These are phyloP conservation scores for Pterula multifida DNA, from an alignment of 1,284 basidiomycete genomes.

Conservation along the genomic window DNA sequence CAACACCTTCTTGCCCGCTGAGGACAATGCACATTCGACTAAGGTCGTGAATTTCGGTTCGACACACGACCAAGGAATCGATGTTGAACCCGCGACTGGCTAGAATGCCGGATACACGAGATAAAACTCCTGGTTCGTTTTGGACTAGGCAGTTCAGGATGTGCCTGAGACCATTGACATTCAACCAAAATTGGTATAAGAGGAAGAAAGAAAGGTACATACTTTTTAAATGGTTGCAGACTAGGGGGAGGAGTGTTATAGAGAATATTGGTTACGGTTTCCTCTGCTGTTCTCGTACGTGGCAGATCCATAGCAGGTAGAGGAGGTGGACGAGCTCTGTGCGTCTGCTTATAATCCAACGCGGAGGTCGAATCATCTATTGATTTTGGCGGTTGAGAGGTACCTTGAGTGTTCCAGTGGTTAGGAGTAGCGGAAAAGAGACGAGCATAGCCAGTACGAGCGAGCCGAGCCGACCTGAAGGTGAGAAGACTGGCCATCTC, in stretches of 20 bases:
- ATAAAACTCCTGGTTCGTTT: slow-evolving; percentile 98
- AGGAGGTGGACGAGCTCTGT: slow-evolving; percentile 63
- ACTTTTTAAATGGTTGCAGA: slow-evolving; percentile 92
- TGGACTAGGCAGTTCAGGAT: slow-evolving; percentile 97
- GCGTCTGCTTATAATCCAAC: slow-evolving; percentile 81
- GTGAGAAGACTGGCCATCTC: not conserved
- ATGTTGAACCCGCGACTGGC: slow-evolving; percentile 98
- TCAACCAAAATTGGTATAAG: slow-evolving; percentile 7
- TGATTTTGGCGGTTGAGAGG: slow-evolving; percentile 46
- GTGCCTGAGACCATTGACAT: slow-evolving; percentile 44
- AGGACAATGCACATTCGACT: slow-evolving; percentile 98
- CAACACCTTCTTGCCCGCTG: slow-evolving; percentile 92
- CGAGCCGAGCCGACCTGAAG: not conserved
- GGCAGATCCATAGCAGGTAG: slow-evolving; percentile 68
- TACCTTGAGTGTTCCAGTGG: slow-evolving; percentile 18
- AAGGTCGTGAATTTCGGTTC: slow-evolving; percentile 94
- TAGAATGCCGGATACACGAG: slow-evolving; percentile 93
- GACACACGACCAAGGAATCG: slow-evolving; percentile 96
- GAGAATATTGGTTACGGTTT: slow-evolving; percentile 90
- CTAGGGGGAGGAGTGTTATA: slow-evolving; percentile 95
- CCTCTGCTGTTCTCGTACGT: slow-evolving; percentile 73
- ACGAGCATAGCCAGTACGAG: slow-evolving; percentile 14
- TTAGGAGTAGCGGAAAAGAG: slow-evolving; percentile 24
- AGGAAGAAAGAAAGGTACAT: slow-evolving; percentile 16
- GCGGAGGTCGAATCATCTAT: slow-evolving; percentile 91